A percentile compares a stretch with the other conserved stretches of the same genome.
Evolutionary conservation across 2,329 filamentous ascomycete species (phyloP).

Genomic region (Penicillium janthinellum): DNA sequence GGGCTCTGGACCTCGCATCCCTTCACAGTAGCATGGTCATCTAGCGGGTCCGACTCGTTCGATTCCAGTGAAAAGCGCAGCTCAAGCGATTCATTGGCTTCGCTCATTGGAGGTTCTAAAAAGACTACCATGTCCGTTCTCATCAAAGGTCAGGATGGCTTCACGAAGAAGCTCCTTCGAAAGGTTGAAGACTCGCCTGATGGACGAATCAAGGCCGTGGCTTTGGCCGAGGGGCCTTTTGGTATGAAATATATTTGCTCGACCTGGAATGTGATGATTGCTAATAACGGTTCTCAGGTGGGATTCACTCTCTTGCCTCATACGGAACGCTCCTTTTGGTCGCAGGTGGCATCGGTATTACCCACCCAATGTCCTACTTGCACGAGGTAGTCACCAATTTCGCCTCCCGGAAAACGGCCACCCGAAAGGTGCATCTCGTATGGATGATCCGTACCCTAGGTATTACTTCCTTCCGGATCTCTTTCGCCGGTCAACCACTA

Average conservation of each 20-base stretch:
- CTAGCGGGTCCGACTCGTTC: constrained; percentile 19
- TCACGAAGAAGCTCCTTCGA: constrained; percentile 35
- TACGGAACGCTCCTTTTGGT: constrained; percentile 40
- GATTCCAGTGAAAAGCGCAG: constrained; percentile 28
- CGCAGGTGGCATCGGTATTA: constrained; percentile 43
- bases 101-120: constrained; percentile 29
- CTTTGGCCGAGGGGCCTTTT: constrained; percentile 40
- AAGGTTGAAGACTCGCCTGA: constrained; percentile 31
- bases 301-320: constrained; percentile 33
- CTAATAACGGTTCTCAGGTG: constrained; percentile 21
- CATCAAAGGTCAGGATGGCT: constrained; percentile 37
- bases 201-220: constrained; percentile 29
- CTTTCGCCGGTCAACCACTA: neutral
- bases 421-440: constrained; percentile 32
- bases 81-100: constrained; percentile 34
- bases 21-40: constrained; percentile 46
- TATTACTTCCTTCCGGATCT: constrained; percentile 9
- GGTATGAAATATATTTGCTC: constrained; percentile 22
- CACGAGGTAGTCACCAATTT: constrained; percentile 34
- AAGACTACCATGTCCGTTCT: constrained; percentile 36
- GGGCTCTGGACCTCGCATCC: constrained; percentile 48
- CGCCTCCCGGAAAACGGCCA: constrained; percentile 26
- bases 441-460: constrained; percentile 39
- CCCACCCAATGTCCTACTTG: constrained; percentile 39
- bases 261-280: neutral